Percentiles rank a stretch among this genome's conserved stretches.
These are phyloP conservation scores for Oxyria digyna DNA, from an alignment of 148 eudicot species.

Conservation along the genomic window DNA sequence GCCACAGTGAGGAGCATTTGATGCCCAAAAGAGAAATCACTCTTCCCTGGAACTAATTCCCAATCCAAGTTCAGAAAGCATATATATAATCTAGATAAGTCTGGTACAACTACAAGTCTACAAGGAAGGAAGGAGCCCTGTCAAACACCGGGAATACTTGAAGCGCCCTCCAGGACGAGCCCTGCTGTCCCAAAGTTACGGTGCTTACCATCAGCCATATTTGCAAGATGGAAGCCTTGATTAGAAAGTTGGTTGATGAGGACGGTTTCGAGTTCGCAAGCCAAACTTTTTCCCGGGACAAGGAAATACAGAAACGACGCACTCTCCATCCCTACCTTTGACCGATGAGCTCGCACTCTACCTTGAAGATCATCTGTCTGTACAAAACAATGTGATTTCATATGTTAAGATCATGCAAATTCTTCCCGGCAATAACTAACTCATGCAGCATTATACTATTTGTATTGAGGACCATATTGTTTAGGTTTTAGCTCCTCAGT, in stretches of 20 bases:
- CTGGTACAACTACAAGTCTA: too few species aligned
- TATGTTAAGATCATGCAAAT: not conserved
- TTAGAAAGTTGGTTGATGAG: slow-evolving; percentile 76
- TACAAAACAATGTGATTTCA: not conserved
- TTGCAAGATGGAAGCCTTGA: slow-evolving; percentile 62
- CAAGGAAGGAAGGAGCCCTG: not conserved
- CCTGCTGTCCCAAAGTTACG: slow-evolving; percentile 70
- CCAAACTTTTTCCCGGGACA: slow-evolving; percentile 80
- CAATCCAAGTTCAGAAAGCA: not conserved
- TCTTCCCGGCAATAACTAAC: not conserved
- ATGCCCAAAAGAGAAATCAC: not conserved
- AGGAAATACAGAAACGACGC: slow-evolving; percentile 59
- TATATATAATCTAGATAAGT: not conserved
- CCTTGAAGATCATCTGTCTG: slow-evolving; percentile 97
- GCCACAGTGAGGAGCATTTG: not conserved
- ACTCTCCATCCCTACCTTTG: slow-evolving; percentile 57
- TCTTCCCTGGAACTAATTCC: not conserved
- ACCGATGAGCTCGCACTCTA: slow-evolving; percentile 69
- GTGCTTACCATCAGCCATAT: slow-evolving; percentile 85
- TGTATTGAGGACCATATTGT: not conserved
- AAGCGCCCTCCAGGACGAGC: slow-evolving; percentile 31
- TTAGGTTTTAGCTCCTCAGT: not conserved
- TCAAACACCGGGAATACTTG: not conserved
- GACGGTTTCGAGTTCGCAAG: slow-evolving; percentile 88
- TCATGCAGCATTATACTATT: not conserved